Evolutionary conservation across 345 rosid genomes (phyloP).

Genomic region (rapeseed (Brassica napus)): DNA sequence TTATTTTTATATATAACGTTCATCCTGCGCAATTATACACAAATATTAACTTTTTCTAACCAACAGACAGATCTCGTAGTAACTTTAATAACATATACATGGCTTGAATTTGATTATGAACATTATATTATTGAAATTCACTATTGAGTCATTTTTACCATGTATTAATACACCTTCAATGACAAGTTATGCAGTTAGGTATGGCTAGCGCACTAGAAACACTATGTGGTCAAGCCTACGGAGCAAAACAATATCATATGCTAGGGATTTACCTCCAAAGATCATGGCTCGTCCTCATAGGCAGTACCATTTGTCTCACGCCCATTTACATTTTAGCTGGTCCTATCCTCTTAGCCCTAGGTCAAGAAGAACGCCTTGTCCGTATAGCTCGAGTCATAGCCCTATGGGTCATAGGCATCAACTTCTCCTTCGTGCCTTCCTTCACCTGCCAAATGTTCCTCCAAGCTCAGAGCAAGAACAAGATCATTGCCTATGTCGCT

Average conservation of each 20-base stretch:
- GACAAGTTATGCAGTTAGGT: slow-evolving; percentile 51
- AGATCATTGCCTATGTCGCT: slow-evolving; percentile 45
- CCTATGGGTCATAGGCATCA: slow-evolving; percentile 53
- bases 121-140: not conserved
- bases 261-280: slow-evolving; percentile 77
- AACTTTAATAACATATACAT: not conserved
- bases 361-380: slow-evolving; percentile 53
- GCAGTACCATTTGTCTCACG: slow-evolving; percentile 42
- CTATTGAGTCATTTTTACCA: not conserved
- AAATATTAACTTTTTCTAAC: not conserved
- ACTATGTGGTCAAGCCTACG: slow-evolving; percentile 76
- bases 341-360: slow-evolving; percentile 52
- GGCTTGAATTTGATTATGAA: not conserved
- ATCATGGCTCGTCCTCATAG: slow-evolving; percentile 61
- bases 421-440: slow-evolving; percentile 41
- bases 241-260: slow-evolving; percentile 75
- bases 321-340: slow-evolving; percentile 56
- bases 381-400: slow-evolving; percentile 48
- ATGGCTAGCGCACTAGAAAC: slow-evolving; percentile 83
- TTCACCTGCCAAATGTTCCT: slow-evolving; percentile 42
- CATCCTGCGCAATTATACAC: not conserved
- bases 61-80: not conserved
- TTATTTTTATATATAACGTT: too few relatives aligned
- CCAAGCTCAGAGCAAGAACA: slow-evolving; percentile 41
- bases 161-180: not conserved